Conservation (phyloP, 176 grass and related monocot genomes). For the Alopecurus myosuroides region DNA sequence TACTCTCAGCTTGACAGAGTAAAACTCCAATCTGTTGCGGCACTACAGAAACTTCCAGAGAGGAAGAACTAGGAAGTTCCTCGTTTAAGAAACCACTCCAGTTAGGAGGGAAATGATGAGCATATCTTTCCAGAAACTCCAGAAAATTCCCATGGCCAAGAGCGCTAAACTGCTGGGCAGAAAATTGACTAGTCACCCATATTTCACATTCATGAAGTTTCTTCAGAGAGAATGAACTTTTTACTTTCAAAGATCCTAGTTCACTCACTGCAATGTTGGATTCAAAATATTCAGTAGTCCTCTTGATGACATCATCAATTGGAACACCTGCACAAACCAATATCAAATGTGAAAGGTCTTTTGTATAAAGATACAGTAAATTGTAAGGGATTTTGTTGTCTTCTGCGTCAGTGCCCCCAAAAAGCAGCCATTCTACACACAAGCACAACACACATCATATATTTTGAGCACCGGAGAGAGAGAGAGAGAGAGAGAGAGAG, state of each 20-base stretch:
- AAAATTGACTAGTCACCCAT: slow-evolving; percentile 49
- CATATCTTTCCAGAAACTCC: slow-evolving; percentile 51
- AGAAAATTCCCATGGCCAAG: slow-evolving; percentile 57
- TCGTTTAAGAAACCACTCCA: slow-evolving; percentile 28
- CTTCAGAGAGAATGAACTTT: slow-evolving; percentile 34
- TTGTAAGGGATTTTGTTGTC: not conserved
- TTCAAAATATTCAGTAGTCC: slow-evolving; percentile 39
- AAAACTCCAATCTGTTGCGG: slow-evolving; percentile 42
- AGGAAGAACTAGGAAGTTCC: slow-evolving; percentile 25
- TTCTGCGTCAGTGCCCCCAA: not conserved
- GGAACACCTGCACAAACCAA: slow-evolving; percentile 23
- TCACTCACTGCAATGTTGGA: slow-evolving; percentile 23
- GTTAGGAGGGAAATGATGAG: slow-evolving; percentile 31
- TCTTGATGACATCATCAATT: slow-evolving; percentile 56
- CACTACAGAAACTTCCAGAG: slow-evolving; percentile 29
- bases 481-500: slow-evolving; percentile 1
- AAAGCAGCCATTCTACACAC: not conserved
- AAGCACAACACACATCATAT: not conserved
- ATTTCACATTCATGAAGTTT: slow-evolving; percentile 46
- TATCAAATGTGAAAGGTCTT: not conserved
- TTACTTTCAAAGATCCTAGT: slow-evolving; percentile 15
- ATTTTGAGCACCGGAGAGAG: not conserved
- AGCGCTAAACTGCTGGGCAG: slow-evolving; percentile 43
- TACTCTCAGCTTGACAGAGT: slow-evolving; percentile 43
- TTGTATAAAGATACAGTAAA: not conserved